phyloP scores from a whole-genome alignment of 2,329 filamentous ascomycete genomes.

The Sporothrix schenckii region DNA sequence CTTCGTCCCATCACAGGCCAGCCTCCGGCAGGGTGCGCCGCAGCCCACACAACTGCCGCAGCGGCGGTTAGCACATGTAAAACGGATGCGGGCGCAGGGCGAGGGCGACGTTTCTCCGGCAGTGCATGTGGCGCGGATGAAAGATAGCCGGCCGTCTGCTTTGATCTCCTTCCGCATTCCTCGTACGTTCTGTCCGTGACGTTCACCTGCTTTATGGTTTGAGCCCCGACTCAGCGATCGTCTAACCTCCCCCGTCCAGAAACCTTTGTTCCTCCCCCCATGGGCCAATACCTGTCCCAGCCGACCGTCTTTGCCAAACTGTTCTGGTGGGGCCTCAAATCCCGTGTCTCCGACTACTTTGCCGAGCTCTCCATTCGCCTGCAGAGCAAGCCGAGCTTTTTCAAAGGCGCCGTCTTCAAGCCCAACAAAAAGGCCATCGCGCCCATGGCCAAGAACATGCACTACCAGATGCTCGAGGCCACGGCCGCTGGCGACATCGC shows the following conservation, averaged over 20 bases:
- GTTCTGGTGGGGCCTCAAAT: constrained; percentile 45
- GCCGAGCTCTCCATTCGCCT: constrained; percentile 49
- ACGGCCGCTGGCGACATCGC: constrained; percentile 61
- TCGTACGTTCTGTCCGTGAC: constrained; percentile 28
- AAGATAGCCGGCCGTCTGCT: constrained; percentile 12
- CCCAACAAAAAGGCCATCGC: constrained; percentile 48
- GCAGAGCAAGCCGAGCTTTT: constrained; percentile 51
- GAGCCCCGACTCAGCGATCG: not conserved
- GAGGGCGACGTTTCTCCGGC: constrained; percentile 31
- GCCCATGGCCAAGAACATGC: constrained; percentile 61
- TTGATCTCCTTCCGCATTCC: constrained; percentile 35
- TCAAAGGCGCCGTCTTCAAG: constrained; percentile 50
- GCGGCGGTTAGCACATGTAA: constrained; percentile 1
- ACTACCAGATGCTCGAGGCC: constrained; percentile 63
- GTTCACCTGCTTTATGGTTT: not conserved
- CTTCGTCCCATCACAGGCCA: not conserved
- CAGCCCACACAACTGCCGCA: constrained; percentile 6
- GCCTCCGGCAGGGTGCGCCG: not conserved
- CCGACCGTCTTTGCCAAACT: constrained; percentile 44
- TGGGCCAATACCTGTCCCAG: constrained; percentile 43
- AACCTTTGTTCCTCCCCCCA: constrained; percentile 53
- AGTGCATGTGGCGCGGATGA: constrained; percentile 26
- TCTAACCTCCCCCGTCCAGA: constrained; percentile 41
- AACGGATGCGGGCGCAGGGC: not conserved
- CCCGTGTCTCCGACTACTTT: constrained; percentile 45